A percentile compares a stretch with the other conserved stretches of the same genome.
phyloP scores from a whole-genome alignment of 495 filamentous ascomycete genomes.

The Gamarada debralockiae region DNA sequence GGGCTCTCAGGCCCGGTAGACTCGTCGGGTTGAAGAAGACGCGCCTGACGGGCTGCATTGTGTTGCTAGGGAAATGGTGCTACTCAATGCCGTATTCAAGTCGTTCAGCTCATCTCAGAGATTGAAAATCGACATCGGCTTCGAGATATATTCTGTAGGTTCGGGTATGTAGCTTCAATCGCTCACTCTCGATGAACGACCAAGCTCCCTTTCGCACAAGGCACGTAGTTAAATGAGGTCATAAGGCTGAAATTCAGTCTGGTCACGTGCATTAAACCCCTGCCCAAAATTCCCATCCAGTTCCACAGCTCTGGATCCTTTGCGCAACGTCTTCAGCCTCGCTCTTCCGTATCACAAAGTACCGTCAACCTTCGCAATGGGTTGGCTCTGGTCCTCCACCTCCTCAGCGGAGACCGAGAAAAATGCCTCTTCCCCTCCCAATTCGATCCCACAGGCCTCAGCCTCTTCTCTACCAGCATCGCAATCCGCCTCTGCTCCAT shows the following conservation, averaged over 20 bases:
- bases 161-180: too few relatives aligned
- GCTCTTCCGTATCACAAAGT: not conserved
- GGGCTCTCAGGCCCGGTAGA: slow-evolving; percentile 28
- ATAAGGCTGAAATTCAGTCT: slow-evolving; percentile 2
- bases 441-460: slow-evolving; percentile 7
- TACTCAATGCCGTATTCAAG: not conserved
- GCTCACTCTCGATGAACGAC: too few relatives aligned
- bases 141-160: too few relatives aligned
- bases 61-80: not conserved
- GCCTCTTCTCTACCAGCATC: slow-evolving; percentile 2
- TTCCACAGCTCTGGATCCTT: slow-evolving; percentile 4
- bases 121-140: too few relatives aligned
- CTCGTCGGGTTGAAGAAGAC: slow-evolving; percentile 30
- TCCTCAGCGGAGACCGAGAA: slow-evolving; percentile 15
- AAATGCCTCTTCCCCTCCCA: slow-evolving; percentile 12
- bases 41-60: slow-evolving; percentile 25
- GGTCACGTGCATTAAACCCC: slow-evolving; percentile 1
- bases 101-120: not conserved
- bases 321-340: slow-evolving; percentile 10
- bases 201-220: too few relatives aligned
- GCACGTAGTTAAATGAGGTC: not conserved
- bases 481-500: slow-evolving; percentile 7
- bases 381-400: slow-evolving; percentile 46
- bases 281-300: not conserved
- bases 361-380: slow-evolving; percentile 34